Evolutionary conservation across 169 alveolate species (phyloP).

Genomic region (Plasmodium billcollinsi): DNA sequence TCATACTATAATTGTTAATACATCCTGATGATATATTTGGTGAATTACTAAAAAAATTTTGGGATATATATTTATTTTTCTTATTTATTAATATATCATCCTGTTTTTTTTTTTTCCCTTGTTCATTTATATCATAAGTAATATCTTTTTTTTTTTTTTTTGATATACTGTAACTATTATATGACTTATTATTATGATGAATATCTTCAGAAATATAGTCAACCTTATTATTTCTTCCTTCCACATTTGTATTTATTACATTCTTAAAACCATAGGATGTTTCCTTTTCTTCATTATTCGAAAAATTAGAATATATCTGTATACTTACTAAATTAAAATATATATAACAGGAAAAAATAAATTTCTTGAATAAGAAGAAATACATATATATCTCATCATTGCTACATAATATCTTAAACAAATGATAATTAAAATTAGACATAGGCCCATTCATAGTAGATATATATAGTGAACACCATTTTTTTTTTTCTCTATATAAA

Average conservation of each 20-base stretch:
- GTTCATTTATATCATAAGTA: no score
- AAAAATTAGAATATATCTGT: constrained; percentile 20
- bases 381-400: constrained; percentile 61
- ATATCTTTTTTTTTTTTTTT: no score
- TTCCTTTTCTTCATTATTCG: constrained; percentile 4
- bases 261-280: constrained; percentile 1
- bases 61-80: no score
- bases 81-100: no score
- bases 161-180: no score
- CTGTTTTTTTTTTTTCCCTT: no score
- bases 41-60: no score
- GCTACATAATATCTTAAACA: constrained; percentile 55
- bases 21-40: no score
- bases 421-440: constrained; percentile 72
- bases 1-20: no score
- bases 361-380: constrained; percentile 46
- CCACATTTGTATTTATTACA: not conserved
- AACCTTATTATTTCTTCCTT: not conserved
- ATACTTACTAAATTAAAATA: constrained; percentile 63
- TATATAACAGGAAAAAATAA: constrained; percentile 57
- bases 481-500: constrained; percentile 29
- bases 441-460: constrained; percentile 62
- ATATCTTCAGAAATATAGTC: not conserved
- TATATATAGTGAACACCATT: constrained; percentile 59
- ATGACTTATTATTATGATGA: not conserved